Conservation (phyloP, 1,284 basidiomycete species). For the Porphyrellus sp. region DNA sequence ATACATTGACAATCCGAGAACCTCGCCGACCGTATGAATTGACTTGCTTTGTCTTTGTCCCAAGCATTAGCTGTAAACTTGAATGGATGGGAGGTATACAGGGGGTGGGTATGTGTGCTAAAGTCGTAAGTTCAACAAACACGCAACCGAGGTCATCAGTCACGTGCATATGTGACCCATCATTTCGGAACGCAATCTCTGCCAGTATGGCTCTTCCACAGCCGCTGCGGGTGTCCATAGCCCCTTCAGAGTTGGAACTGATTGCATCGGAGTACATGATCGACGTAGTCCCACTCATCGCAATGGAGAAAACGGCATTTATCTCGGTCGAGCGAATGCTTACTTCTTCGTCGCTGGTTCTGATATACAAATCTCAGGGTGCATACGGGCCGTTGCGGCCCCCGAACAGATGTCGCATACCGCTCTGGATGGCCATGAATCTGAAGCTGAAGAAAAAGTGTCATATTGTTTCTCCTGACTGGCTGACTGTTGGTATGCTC, state of each 20-base stretch:
- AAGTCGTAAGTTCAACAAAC: slow-evolving; percentile 7
- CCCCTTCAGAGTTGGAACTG: slow-evolving; percentile 81
- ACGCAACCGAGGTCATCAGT: slow-evolving; percentile 10
- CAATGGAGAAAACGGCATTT: slow-evolving; percentile 85
- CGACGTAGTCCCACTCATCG: slow-evolving; percentile 80
- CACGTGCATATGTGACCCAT: slow-evolving; percentile 21
- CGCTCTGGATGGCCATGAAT: slow-evolving; percentile 93
- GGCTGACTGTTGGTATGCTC: slow-evolving; percentile 76
- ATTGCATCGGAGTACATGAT: slow-evolving; percentile 80
- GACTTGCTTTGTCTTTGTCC: slow-evolving; percentile 64
- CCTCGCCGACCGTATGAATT: slow-evolving; percentile 65
- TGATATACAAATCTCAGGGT: slow-evolving; percentile 49
- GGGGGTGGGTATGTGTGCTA: too few species aligned
- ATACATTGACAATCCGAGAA: slow-evolving; percentile 58
- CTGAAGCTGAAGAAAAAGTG: slow-evolving; percentile 94
- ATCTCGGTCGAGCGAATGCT: slow-evolving; percentile 53
- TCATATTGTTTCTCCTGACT: slow-evolving; percentile 83
- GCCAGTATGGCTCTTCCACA: slow-evolving; percentile 58
- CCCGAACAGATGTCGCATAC: slow-evolving; percentile 77
- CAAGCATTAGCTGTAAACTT: slow-evolving; percentile 47
- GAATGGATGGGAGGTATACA: neutral
- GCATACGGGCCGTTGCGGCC: slow-evolving; percentile 92
- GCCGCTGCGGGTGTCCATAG: slow-evolving; percentile 59
- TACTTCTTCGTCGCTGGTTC: slow-evolving; percentile 35
- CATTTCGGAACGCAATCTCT: neutral